phyloP scores from a whole-genome alignment of 768 basidiomycete genomes.

The Phylloporus arenicola region DNA sequence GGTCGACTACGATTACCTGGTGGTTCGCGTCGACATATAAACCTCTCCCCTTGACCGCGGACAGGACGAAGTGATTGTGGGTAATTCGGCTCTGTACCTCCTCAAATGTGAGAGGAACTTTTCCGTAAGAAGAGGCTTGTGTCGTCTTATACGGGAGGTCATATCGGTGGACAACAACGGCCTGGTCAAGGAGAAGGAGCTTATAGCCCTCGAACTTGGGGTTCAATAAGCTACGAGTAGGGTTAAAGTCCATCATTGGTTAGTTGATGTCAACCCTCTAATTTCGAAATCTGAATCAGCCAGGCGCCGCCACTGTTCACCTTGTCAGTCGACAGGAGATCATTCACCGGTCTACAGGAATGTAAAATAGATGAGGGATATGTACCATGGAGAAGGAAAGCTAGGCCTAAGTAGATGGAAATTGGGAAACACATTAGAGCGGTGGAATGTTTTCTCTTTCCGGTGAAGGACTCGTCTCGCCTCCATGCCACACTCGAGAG shows the following conservation, averaged over 20 bases:
- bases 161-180: conserved; percentile 50
- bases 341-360: neutral
- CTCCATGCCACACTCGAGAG: too few relatives aligned
- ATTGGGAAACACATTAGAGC: neutral
- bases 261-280: neutral
- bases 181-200: conserved; percentile 55
- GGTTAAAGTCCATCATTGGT: conserved; percentile 36
- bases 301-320: neutral
- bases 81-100: conserved; percentile 82
- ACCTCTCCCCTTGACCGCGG: conserved; percentile 40
- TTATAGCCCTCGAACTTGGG: conserved; percentile 85
- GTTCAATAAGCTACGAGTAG: conserved; percentile 56
- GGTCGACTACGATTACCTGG: conserved; percentile 54
- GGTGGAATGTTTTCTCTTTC: neutral
- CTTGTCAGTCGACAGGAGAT: neutral
- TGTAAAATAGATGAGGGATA: neutral
- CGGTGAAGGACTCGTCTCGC: too few relatives aligned
- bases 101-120: conserved; percentile 62
- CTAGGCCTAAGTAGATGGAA: neutral
- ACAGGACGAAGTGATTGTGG: conserved; percentile 71
- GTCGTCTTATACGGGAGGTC: conserved; percentile 42
- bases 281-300: neutral
- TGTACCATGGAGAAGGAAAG: neutral
- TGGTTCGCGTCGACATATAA: conserved; percentile 66
- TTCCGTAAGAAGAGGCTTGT: conserved; percentile 53